phyloP scores from a whole-genome alignment of 2,329 filamentous ascomycete species.

The Ascochyta viciae-villosae region DNA sequence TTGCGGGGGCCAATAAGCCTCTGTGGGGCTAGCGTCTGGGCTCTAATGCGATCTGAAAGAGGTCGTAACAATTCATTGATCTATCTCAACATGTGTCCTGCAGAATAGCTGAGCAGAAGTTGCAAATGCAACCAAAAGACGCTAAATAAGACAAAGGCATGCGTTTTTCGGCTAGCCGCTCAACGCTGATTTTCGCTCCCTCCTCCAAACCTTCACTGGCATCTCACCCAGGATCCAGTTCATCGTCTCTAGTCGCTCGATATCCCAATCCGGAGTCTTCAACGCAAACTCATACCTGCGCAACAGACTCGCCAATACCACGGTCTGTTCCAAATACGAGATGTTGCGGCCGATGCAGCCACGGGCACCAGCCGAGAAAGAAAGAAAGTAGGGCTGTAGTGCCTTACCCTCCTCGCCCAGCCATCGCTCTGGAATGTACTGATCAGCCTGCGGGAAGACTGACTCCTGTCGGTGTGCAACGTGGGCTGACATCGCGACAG shows the following conservation, averaged over 20 bases:
- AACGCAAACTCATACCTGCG: conserved; percentile 50
- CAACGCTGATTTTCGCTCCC: conserved; percentile 25
- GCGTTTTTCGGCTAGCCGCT: conserved; percentile 13
- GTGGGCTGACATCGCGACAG: conserved; percentile 53
- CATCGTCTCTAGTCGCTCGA: conserved; percentile 47
- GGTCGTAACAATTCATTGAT: neutral
- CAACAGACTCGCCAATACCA: conserved; percentile 44
- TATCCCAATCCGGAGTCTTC: conserved; percentile 44
- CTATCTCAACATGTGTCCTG: neutral
- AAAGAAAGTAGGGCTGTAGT: conserved; percentile 40
- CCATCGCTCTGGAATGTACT: conserved; percentile 48
- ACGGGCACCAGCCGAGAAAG: conserved; percentile 38
- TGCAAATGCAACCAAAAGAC: neutral
- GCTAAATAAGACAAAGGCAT: neutral
- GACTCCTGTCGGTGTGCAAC: conserved; percentile 51
- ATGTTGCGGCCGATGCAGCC: conserved; percentile 44
- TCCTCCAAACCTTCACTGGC: conserved; percentile 49
- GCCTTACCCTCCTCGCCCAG: conserved; percentile 43
- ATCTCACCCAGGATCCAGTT: conserved; percentile 49
- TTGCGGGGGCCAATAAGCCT: conserved; percentile 20
- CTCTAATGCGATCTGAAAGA: neutral
- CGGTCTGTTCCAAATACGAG: conserved; percentile 41
- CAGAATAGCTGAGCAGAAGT: neutral
- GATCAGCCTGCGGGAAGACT: conserved; percentile 41
- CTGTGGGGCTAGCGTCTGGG: conserved; percentile 14